Conservation (phyloP, 1,284 basidiomycete species). For the Ganoderma multipileum region DNA sequence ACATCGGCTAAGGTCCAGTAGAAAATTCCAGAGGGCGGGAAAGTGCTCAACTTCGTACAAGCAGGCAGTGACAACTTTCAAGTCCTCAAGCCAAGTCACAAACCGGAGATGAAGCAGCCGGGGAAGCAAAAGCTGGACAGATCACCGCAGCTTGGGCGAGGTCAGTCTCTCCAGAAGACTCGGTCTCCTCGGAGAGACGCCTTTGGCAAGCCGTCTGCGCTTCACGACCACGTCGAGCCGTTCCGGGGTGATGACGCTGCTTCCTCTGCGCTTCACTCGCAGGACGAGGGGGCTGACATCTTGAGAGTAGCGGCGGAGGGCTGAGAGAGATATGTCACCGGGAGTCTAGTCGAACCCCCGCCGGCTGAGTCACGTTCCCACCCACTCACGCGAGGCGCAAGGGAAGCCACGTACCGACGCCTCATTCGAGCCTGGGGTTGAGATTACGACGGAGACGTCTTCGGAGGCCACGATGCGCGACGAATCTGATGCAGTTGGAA, state of each 20-base stretch:
- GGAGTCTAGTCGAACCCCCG: slow-evolving; percentile 5
- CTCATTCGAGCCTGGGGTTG: slow-evolving; percentile 10
- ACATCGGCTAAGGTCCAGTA: neutral
- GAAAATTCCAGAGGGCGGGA: neutral
- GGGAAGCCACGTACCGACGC: slow-evolving; percentile 6
- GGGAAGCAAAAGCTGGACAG: neutral
- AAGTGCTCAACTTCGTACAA: neutral
- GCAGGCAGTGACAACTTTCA: neutral
- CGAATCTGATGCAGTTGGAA: slow-evolving; percentile 5
- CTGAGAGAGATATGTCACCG: slow-evolving; percentile 13
- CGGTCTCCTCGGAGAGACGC: neutral
- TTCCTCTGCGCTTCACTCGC: slow-evolving; percentile 32
- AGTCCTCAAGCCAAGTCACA: neutral
- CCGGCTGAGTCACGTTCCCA: neutral
- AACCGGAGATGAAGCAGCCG: neutral
- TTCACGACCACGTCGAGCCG: slow-evolving; percentile 5
- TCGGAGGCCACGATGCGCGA: slow-evolving; percentile 13
- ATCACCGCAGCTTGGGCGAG: neutral
- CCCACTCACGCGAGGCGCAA: neutral
- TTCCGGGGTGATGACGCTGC: slow-evolving; percentile 3
- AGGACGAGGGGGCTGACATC: slow-evolving; percentile 31
- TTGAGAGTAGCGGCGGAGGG: slow-evolving; percentile 3
- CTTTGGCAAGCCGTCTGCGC: neutral
- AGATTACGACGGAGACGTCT: slow-evolving; percentile 3
- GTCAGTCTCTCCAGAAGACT: neutral